Evolutionary conservation across 2,329 filamentous ascomycete genomes (phyloP).

Genomic region (Ambrosiella xylebori): DNA sequence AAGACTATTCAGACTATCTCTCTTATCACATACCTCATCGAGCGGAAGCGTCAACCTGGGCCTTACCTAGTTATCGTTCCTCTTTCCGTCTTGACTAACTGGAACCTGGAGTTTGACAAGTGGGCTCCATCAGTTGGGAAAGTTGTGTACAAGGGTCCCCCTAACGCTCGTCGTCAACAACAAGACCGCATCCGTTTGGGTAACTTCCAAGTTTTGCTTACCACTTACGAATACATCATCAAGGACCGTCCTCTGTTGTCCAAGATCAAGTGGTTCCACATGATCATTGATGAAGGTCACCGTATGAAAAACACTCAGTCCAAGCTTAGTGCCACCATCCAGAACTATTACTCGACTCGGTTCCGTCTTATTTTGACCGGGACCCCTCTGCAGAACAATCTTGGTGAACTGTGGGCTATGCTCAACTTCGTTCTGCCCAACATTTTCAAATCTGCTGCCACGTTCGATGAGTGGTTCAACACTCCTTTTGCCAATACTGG

Average conservation of each 20-base stretch:
- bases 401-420: constrained; percentile 90
- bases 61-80: constrained; percentile 95
- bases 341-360: constrained; percentile 83
- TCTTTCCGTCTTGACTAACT: constrained; percentile 91
- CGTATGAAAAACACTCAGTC: constrained; percentile 98
- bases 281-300: constrained; percentile 99
- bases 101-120: constrained; percentile 97
- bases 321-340: constrained; percentile 87
- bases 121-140: constrained; percentile 80
- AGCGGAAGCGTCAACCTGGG: constrained; percentile 79
- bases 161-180: constrained; percentile 69
- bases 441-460: constrained; percentile 98
- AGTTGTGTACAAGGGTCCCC: constrained; percentile 94
- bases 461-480: constrained; percentile 99
- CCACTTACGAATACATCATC: constrained; percentile 99
- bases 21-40: constrained; percentile 91
- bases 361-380: constrained; percentile 95
- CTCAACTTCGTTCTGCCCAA: constrained; percentile 96
- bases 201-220: constrained; percentile 88
- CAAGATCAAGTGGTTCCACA: constrained; percentile 99
- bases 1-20: constrained; percentile 99
- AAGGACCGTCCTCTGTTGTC: constrained; percentile 88
- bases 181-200: constrained; percentile 90
- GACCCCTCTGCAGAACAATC: constrained; percentile 92
- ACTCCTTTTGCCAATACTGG: constrained; percentile 97